Evolutionary conservation across 1,284 basidiomycete genomes (phyloP), one percentile per base, ranked within the genome.

Genomic region (Neonothopanus nambi): DNA sequence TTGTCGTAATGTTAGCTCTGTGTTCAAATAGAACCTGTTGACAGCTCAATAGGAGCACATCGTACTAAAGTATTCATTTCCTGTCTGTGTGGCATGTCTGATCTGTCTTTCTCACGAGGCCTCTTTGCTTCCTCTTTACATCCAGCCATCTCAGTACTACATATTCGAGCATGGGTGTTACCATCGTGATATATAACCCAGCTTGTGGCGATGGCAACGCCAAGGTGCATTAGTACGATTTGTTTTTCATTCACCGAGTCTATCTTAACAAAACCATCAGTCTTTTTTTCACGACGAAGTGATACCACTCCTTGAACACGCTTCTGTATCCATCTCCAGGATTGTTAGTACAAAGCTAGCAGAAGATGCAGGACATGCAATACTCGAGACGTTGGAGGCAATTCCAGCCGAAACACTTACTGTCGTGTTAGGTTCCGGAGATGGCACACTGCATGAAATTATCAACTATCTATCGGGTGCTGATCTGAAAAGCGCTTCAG

Each of bases 361-460:
- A 0, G 77, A 76, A 0, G 81, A 93, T 65, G 89, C 85, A 1
- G 88, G 83, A 2, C 60, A 65, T n/a, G 65, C 82, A 45, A 74
- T 84, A 13, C 60, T 73, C 21, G 64, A 75, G 5, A 75, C 79
- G 54, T 58, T 84, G 37, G 48, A 67, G 5, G 55, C 60, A 40
- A 40, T 55, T 23, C 47, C 37, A 9, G 11, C 21, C 20, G 70
- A 59, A 6, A 64, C 68, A 23, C 40, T 81, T 41, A 76, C 74
- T 1, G 63, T 92, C 41, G 67, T 93, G 44, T 72, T 94, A 12
- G 82, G 79, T n/a, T 91, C 91, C 2, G 93, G 93, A 9, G 93
- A 96, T 66, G 93, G 93, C n/a, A 95, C 93, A 0, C 74, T 94
- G 28, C 90, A 94, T 66, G 93, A 95, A 65, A 80, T 95, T 51